phyloP scores from a whole-genome alignment of 164 flowering plant species.

The Berberis vulgaris region DNA sequence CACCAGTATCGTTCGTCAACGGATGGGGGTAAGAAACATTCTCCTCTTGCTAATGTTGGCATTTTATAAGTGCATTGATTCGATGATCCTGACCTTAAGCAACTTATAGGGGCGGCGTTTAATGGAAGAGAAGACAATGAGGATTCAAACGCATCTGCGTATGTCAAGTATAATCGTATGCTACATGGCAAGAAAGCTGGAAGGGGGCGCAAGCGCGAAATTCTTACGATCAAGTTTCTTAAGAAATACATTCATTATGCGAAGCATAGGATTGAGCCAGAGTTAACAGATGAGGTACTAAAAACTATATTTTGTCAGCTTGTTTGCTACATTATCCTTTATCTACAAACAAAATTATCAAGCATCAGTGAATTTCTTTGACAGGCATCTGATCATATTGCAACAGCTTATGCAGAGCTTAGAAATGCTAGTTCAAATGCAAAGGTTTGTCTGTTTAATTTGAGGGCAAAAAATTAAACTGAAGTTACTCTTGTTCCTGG shows the following conservation, averaged over 20 bases:
- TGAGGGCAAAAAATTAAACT: neutral
- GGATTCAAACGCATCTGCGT: constrained; percentile 58
- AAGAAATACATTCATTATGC: constrained; percentile 97
- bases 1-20: constrained; percentile 69
- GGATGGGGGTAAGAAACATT: constrained; percentile 66
- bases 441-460: constrained; percentile 39
- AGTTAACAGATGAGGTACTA: constrained; percentile 87
- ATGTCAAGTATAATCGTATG: constrained; percentile 81
- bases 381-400: constrained; percentile 92
- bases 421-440: constrained; percentile 64
- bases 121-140: constrained; percentile 70
- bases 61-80: neutral
- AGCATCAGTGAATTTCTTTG: neutral
- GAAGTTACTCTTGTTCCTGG: neutral
- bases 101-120: constrained; percentile 28
- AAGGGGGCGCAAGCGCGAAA: constrained; percentile 57
- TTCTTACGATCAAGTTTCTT: constrained; percentile 85
- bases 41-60: neutral
- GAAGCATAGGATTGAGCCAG: constrained; percentile 85
- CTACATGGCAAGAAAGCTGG: constrained; percentile 74
- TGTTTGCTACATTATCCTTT: too few relatives aligned
- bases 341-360: neutral
- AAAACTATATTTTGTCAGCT: constrained; percentile 3
- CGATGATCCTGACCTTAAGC: constrained; percentile 8
- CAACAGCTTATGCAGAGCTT: constrained; percentile 91